phyloP scores from a whole-genome alignment of 2,329 filamentous ascomycete species.

The Fusarium pseudocircinatum region DNA sequence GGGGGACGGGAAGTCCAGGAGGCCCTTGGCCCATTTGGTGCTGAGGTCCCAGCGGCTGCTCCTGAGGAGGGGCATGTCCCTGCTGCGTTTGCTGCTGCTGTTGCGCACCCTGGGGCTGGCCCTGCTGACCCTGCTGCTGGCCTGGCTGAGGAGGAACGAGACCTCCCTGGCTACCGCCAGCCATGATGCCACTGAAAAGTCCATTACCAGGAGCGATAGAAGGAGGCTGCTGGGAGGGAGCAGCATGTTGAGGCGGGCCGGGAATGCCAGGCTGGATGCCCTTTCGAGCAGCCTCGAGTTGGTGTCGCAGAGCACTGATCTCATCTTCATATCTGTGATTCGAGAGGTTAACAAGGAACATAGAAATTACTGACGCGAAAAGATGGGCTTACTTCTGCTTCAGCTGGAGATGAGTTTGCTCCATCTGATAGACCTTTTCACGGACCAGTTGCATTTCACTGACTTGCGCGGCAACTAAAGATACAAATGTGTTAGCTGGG shows the following conservation, averaged over 20 bases:
- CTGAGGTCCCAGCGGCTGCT: slow-evolving; percentile 64
- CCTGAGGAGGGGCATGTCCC: slow-evolving; percentile 72
- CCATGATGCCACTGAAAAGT: slow-evolving; percentile 95
- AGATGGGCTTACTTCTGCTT: slow-evolving; percentile 82
- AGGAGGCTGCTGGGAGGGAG: slow-evolving; percentile 84
- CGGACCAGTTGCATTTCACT: slow-evolving; percentile 95
- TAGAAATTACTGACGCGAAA: neutral
- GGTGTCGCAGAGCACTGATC: slow-evolving; percentile 83
- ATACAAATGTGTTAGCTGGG: slow-evolving; percentile 37
- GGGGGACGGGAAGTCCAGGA: slow-evolving; percentile 68
- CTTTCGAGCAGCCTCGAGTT: slow-evolving; percentile 81
- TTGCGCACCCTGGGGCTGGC: slow-evolving; percentile 58
- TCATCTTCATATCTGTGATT: slow-evolving; percentile 87
- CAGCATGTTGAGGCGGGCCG: slow-evolving; percentile 77
- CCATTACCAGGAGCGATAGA: slow-evolving; percentile 92
- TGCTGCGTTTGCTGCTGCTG: slow-evolving; percentile 53
- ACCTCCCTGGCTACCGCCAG: slow-evolving; percentile 83
- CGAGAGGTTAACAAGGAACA: slow-evolving; percentile 3
- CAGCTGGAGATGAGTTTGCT: slow-evolving; percentile 86
- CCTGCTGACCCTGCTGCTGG: slow-evolving; percentile 64
- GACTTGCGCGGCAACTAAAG: slow-evolving; percentile 84
- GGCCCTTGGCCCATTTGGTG: slow-evolving; percentile 77
- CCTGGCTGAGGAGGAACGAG: slow-evolving; percentile 81
- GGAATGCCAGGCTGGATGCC: slow-evolving; percentile 68
- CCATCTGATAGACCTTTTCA: slow-evolving; percentile 91